Conservation (phyloP, 768 basidiomycete genomes). For the Boletus subparvulus region DNA sequence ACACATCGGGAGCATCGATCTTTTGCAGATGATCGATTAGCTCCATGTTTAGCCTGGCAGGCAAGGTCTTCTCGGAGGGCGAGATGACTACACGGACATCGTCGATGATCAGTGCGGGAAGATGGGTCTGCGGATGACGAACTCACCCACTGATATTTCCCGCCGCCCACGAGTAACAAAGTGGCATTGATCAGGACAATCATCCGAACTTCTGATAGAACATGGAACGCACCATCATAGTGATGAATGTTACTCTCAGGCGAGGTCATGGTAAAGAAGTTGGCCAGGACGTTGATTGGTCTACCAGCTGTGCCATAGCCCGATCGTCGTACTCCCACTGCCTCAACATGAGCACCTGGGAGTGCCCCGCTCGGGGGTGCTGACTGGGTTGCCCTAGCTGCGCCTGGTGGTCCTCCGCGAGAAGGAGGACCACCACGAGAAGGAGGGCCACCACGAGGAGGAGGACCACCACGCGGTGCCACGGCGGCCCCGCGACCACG, state of each 20-base stretch:
- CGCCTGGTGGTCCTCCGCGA: constrained; percentile 28
- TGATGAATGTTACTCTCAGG: constrained; percentile 68
- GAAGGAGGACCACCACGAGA: constrained; percentile 13
- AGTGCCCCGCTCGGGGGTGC: constrained; percentile 34
- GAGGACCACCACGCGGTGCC: constrained; percentile 11
- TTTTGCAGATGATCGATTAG: constrained; percentile 65
- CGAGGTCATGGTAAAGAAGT: constrained; percentile 63
- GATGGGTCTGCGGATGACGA: not conserved
- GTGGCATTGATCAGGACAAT: constrained; percentile 24
- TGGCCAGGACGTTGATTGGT: constrained; percentile 44
- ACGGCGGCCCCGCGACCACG: constrained; percentile 23
- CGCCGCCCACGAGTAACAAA: not conserved
- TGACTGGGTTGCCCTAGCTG: constrained; percentile 16
- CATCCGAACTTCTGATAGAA: not conserved
- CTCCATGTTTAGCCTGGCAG: constrained; percentile 67
- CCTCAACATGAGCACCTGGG: constrained; percentile 39
- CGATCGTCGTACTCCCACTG: constrained; percentile 69
- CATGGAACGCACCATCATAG: constrained; percentile 68
- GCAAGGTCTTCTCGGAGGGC: constrained; percentile 67
- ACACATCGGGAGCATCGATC: constrained; percentile 56
- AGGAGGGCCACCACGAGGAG: constrained; percentile 19
- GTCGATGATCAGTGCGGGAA: constrained; percentile 12
- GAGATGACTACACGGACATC: constrained; percentile 48
- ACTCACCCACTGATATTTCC: constrained; percentile 23
- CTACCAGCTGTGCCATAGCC: constrained; percentile 60